Conservation (phyloP, 2,329 filamentous ascomycete species). For the Sporothrix luriei region DNA sequence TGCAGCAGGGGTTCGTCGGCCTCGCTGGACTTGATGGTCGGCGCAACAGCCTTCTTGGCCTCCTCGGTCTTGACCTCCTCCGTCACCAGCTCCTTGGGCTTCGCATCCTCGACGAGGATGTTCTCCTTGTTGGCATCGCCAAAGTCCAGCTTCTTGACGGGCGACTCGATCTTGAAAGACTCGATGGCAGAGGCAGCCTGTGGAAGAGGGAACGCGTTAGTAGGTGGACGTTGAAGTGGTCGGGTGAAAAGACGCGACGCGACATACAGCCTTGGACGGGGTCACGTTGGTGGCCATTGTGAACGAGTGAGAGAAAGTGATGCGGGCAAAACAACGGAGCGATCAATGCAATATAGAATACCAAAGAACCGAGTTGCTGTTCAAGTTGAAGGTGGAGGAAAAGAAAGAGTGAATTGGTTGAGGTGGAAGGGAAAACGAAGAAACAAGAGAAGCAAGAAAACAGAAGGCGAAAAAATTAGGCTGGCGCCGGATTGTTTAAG, state of each 20-base stretch:
- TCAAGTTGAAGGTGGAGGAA: slow-evolving; percentile 16
- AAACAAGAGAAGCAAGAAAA: slow-evolving; percentile 18
- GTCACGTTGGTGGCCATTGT: slow-evolving; percentile 67
- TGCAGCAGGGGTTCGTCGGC: slow-evolving; percentile 86
- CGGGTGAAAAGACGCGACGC: slow-evolving; percentile 33
- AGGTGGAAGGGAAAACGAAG: slow-evolving; percentile 20
- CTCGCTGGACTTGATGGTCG: slow-evolving; percentile 68
- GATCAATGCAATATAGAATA: not conserved
- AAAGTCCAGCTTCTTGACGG: slow-evolving; percentile 87
- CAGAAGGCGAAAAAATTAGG: slow-evolving; percentile 33
- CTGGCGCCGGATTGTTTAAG: slow-evolving; percentile 36
- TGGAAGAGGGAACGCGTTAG: slow-evolving; percentile 42
- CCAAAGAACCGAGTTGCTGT: not conserved
- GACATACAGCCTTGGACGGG: slow-evolving; percentile 43
- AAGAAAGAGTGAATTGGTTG: slow-evolving; percentile 29
- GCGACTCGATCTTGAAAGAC: slow-evolving; percentile 89
- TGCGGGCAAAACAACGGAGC: not conserved
- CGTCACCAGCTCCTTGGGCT: slow-evolving; percentile 55
- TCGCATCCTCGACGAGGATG: slow-evolving; percentile 54
- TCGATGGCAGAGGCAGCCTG: slow-evolving; percentile 87
- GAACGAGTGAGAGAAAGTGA: slow-evolving; percentile 23
- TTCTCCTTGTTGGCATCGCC: slow-evolving; percentile 79
- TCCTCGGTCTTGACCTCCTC: slow-evolving; percentile 52
- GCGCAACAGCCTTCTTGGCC: slow-evolving; percentile 48
- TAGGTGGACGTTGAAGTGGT: not conserved